Conservation (phyloP, 441 rosid genomes). For the Metrosideros polymorpha region DNA sequence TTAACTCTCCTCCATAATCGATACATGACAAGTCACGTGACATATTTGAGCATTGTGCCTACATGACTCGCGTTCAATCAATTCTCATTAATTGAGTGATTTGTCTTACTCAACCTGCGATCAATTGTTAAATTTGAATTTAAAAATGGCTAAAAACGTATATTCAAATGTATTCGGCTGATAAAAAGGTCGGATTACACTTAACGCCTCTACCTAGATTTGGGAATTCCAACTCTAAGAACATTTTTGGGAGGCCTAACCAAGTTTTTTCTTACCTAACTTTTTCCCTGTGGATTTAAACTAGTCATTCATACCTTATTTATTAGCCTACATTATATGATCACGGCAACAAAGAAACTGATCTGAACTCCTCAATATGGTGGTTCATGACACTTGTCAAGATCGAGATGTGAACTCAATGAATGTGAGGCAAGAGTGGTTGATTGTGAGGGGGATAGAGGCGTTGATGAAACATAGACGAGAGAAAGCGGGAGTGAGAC, state of each 20-base stretch:
- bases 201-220: not conserved
- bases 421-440: not conserved
- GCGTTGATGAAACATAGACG: not conserved
- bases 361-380: not conserved
- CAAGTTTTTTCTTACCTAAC: not conserved
- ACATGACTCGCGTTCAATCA: not conserved
- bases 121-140: not conserved
- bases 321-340: not conserved
- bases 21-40: not conserved
- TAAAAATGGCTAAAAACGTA: not conserved
- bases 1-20: not conserved
- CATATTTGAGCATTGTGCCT: not conserved
- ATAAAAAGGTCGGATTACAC: not conserved
- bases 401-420: not conserved
- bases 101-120: not conserved
- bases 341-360: not conserved
- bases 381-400: not conserved
- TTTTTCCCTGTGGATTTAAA: not conserved
- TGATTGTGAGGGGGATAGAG: not conserved
- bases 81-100: not conserved
- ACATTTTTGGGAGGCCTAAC: not conserved
- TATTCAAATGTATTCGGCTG: not conserved
- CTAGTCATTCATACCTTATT: not conserved
- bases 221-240: not conserved
- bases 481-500: not conserved